Base-by-base conservation (phyloP, 2,329 filamentous ascomycete species). In the Xylaria digitata region DNA sequence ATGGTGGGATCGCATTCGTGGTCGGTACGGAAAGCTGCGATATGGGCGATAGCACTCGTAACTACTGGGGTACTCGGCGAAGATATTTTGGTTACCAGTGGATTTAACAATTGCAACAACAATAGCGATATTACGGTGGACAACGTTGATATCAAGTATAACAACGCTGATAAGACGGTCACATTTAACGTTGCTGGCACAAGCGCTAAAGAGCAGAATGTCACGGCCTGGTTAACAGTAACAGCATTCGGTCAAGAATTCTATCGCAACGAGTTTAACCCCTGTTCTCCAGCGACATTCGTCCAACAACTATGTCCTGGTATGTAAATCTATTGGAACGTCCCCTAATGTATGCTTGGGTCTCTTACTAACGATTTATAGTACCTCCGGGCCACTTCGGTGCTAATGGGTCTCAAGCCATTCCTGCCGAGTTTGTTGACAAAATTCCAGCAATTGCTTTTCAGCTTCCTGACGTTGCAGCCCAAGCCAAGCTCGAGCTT, bases 361-460 rank as follows among this genome's bases (percentile, higher is more conserved):
- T 37, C 1, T 15, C 3, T 52, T 65, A 52, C 71, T 76, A 62
- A 77, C 63, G 23, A 15, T 34, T 63, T 70, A 50, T 65, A 90
- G 90, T 97, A 8, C 94, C 94, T 13, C 82, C 84, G 3, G 92
- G 92, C 26, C 81, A 79, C 6, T 99, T 98, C 75, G 80, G 87
- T 15, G 94, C 95, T 7, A 81, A 82, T 49, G 95, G 94, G 53
- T 82, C 81, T 3, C 91, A 96, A 78, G 80, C 83, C 34, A 92
- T 99, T 45, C 92, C 94, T 17, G 80, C 86, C 0, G 75, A 89
- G 67, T 95, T 90, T 76, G 89, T 92, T 63, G 85, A 85, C 61
- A 81, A 91, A 80, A 95, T 99, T 46, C 96, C 96, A 1, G 82
- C 88, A 2, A 97, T 99, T 71, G 95, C 95, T 13, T 99, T 97